Percentiles rank a stretch among this genome's conserved stretches.
Evolutionary conservation across 2,329 filamentous ascomycete genomes (phyloP).

Genomic region (Ilyonectria destructans): DNA sequence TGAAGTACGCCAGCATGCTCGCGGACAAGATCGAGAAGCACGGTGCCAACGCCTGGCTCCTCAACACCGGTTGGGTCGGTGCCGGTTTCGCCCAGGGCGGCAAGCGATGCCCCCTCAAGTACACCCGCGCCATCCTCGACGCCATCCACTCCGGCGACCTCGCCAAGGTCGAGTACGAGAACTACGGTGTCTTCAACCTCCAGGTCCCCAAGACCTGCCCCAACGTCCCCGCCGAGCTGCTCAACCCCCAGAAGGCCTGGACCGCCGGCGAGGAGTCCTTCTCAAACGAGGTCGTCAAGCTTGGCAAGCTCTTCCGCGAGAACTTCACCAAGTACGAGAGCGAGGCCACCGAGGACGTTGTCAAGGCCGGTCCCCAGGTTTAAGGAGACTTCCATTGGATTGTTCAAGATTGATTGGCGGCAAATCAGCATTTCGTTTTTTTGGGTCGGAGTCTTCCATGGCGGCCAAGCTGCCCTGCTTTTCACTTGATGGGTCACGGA

Average conservation of each 20-base stretch:
- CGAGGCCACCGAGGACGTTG: constrained; percentile 85
- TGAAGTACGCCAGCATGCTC: constrained; percentile 99
- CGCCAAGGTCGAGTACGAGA: constrained; percentile 93
- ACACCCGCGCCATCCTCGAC: constrained; percentile 98
- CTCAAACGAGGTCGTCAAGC: constrained; percentile 89
- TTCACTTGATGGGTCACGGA: constrained; percentile 41
- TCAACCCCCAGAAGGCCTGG: constrained; percentile 97
- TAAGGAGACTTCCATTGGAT: constrained; percentile 42
- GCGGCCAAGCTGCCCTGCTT: constrained; percentile 49
- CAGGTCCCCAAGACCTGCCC: constrained; percentile 94
- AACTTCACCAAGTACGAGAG: constrained; percentile 98
- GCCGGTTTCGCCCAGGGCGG: constrained; percentile 92
- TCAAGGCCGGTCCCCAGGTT: constrained; percentile 73
- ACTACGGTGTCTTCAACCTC: constrained; percentile 96
- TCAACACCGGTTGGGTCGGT: constrained; percentile 98
- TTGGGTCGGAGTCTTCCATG: constrained; percentile 51
- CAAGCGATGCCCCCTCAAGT: constrained; percentile 98
- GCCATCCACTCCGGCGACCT: constrained; percentile 98
- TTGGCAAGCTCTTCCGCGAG: constrained; percentile 90
- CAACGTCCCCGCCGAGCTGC: constrained; percentile 89
- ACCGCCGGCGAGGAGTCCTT: constrained; percentile 87
- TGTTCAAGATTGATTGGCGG: constrained; percentile 33
- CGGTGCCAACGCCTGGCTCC: constrained; percentile 96
- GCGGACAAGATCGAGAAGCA: constrained; percentile 97
- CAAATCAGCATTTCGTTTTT: constrained; percentile 46